Percentiles rank a stretch among this genome's conserved stretches.
phyloP scores from a whole-genome alignment of 1,284 basidiomycete genomes.

The Cutaneotrichosporon sp. region DNA sequence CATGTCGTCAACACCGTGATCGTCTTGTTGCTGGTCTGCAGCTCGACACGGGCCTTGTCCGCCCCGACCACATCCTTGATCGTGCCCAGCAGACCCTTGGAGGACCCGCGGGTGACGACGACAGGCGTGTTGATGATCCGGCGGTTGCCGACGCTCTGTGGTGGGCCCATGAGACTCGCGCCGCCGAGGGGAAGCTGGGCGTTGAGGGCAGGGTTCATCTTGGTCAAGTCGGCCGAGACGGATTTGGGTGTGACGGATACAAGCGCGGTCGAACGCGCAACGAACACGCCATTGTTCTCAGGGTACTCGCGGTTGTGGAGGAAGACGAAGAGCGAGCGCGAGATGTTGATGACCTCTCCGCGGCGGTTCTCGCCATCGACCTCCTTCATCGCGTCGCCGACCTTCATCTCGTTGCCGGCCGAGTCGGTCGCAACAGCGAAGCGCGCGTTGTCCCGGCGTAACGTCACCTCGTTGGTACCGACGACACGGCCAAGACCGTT shows the following conservation, averaged over 20 bases:
- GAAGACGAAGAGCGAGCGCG: slow-evolving; percentile 93
- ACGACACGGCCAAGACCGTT: slow-evolving; percentile 84
- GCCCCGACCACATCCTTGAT: slow-evolving; percentile 92
- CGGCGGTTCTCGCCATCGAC: slow-evolving; percentile 85
- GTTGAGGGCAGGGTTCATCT: slow-evolving; percentile 84
- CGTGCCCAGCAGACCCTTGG: slow-evolving; percentile 88
- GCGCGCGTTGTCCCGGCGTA: slow-evolving; percentile 75
- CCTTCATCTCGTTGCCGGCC: slow-evolving; percentile 69
- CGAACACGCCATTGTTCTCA: slow-evolving; percentile 95
- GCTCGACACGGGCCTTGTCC: slow-evolving; percentile 81
- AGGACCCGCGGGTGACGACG: slow-evolving; percentile 79
- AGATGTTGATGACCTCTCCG: slow-evolving; percentile 91
- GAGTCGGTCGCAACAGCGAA: slow-evolving; percentile 87
- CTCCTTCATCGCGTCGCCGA: slow-evolving; percentile 94
- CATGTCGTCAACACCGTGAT: slow-evolving; percentile 82
- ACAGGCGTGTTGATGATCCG: slow-evolving; percentile 79
- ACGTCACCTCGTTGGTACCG: slow-evolving; percentile 92
- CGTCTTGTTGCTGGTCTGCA: slow-evolving; percentile 86
- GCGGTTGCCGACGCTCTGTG: slow-evolving; percentile 63
- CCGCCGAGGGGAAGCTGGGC: slow-evolving; percentile 54
- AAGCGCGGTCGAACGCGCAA: slow-evolving; percentile 70
- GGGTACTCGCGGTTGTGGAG: slow-evolving; percentile 85
- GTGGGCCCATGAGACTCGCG: slow-evolving; percentile 57
- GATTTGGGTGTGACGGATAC: slow-evolving; percentile 82
- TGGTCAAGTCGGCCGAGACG: slow-evolving; percentile 74